phyloP scores from a whole-genome alignment of 306 rosid genomes.

The Senna siamea region DNA sequence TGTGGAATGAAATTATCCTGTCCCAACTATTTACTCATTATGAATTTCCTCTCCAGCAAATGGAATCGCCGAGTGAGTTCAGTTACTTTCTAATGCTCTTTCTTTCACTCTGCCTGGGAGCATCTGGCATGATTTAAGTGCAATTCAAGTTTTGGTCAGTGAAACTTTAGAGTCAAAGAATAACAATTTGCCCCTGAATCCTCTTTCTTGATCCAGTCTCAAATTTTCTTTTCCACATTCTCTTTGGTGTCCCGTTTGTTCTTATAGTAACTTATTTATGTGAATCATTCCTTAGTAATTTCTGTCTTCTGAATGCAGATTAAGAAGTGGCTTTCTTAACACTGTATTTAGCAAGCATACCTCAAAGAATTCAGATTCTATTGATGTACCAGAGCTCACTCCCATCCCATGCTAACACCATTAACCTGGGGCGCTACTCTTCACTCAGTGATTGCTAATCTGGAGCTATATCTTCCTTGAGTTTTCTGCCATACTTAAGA shows the following conservation, averaged over 20 bases:
- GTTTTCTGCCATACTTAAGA: slow-evolving; percentile 31
- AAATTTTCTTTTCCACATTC: slow-evolving; percentile 1
- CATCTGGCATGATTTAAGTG: slow-evolving; percentile 24
- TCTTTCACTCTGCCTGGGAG: slow-evolving; percentile 3
- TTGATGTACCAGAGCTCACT: slow-evolving; percentile 20
- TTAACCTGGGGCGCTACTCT: slow-evolving; percentile 24
- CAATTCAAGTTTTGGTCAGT: neutral
- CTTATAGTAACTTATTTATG: slow-evolving; percentile 2
- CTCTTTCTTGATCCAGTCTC: neutral
- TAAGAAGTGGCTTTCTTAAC: slow-evolving; percentile 33
- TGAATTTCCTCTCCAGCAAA: slow-evolving; percentile 42
- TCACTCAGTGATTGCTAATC: slow-evolving; percentile 32
- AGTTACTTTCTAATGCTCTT: slow-evolving; percentile 14
- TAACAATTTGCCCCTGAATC: slow-evolving; percentile 15
- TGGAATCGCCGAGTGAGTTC: slow-evolving; percentile 47
- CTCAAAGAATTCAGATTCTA: slow-evolving; percentile 29
- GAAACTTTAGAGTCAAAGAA: slow-evolving; percentile 19
- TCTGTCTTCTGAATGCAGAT: slow-evolving; percentile 45
- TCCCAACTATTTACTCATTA: slow-evolving; percentile 52
- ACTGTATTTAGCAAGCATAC: slow-evolving; percentile 18
- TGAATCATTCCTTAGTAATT: neutral
- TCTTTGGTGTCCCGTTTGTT: neutral
- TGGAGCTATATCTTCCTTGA: slow-evolving; percentile 7
- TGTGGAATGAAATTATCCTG: slow-evolving; percentile 81
- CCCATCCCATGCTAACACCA: slow-evolving; percentile 17